Evolutionary conservation across 768 basidiomycete genomes (phyloP).

Genomic region (Amanita inopinata): DNA sequence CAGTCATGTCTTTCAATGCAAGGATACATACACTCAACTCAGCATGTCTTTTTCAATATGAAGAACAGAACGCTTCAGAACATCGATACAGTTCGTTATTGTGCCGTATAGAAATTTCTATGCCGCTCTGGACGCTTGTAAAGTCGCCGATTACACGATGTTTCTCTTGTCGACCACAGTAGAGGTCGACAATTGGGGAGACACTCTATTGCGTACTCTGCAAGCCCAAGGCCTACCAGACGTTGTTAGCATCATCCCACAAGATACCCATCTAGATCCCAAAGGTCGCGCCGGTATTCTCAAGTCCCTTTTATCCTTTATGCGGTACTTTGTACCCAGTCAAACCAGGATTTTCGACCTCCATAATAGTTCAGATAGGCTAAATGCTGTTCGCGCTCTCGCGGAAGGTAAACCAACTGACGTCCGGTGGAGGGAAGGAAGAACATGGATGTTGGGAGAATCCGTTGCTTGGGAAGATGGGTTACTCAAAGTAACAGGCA

Average conservation of each 20-base stretch:
- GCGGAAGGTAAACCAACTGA: conserved; percentile 79
- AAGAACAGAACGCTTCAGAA: conserved; percentile 86
- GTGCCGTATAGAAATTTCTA: conserved; percentile 67
- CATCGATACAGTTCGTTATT: conserved; percentile 79
- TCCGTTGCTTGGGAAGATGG: conserved; percentile 53
- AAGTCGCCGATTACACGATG: conserved; percentile 85
- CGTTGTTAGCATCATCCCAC: conserved; percentile 64
- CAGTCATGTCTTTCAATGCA: conserved; percentile 1
- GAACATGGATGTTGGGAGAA: conserved; percentile 67
- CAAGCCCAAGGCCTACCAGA: conserved; percentile 89
- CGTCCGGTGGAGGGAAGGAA: conserved; percentile 74
- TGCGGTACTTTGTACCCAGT: conserved; percentile 87
- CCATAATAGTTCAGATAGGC: conserved; percentile 47
- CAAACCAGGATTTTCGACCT: conserved; percentile 73
- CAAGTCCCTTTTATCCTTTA: conserved; percentile 89
- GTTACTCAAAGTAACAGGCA: conserved; percentile 66
- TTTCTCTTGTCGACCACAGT: conserved; percentile 71
- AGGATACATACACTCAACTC: no score
- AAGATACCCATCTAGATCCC: conserved; percentile 39
- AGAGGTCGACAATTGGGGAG: conserved; percentile 82
- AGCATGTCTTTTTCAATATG: conserved; percentile 5
- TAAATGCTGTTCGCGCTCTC: conserved; percentile 66
- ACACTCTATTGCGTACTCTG: conserved; percentile 76
- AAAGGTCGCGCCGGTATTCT: conserved; percentile 62
- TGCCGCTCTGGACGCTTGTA: conserved; percentile 72